Evolutionary conservation across 306 rosid species (phyloP).

Genomic region (Cucurbita pepo): DNA sequence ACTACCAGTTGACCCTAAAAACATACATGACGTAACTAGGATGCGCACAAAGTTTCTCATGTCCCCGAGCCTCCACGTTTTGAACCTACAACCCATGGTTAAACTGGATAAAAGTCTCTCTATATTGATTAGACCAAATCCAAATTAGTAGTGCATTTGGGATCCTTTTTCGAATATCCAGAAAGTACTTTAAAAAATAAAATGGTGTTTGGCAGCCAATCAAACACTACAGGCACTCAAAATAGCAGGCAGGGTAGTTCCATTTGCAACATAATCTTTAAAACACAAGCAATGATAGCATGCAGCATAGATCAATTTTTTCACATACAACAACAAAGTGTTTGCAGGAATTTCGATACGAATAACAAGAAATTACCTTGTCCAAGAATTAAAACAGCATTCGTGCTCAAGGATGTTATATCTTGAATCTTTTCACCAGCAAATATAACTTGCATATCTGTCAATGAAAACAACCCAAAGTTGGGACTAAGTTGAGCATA

Average conservation of each 20-base stretch:
- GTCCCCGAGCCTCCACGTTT: neutral
- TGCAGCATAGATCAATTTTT: neutral
- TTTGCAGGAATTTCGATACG: neutral
- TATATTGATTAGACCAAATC: neutral
- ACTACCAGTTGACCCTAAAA: neutral
- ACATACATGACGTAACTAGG: neutral
- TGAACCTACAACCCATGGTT: neutral
- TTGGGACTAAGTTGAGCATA: neutral
- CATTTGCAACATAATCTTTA: neutral
- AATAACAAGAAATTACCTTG: constrained; percentile 39
- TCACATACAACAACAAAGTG: neutral
- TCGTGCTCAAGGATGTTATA: constrained; percentile 43
- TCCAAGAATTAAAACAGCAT: constrained; percentile 73
- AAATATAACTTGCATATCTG: constrained; percentile 54
- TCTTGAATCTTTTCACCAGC: constrained; percentile 69
- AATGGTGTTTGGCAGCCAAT: neutral
- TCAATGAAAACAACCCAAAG: neutral
- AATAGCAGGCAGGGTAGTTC: neutral
- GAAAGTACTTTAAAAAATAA: neutral
- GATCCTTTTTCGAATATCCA: neutral
- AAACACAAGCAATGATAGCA: neutral
- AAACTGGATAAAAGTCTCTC: neutral
- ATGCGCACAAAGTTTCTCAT: neutral
- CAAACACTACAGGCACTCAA: neutral
- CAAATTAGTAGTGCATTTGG: neutral